Conservation (phyloP, 1,284 basidiomycete genomes). For the Ustilago vetiveriae region DNA sequence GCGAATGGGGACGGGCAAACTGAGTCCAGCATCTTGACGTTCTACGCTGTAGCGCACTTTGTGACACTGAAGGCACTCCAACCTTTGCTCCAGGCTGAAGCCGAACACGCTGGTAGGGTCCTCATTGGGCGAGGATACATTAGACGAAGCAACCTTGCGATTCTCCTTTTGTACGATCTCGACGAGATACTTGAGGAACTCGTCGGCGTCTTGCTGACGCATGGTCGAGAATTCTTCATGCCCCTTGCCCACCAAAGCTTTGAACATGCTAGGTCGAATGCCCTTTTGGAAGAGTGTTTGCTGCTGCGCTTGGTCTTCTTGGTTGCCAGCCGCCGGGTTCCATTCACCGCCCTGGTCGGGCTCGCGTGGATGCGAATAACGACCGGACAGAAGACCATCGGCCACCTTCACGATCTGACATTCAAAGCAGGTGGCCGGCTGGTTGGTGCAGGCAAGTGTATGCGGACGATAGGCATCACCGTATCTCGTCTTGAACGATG, state of each 20-base stretch:
- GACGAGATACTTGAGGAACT: slow-evolving; percentile 87
- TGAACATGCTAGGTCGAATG: slow-evolving; percentile 84
- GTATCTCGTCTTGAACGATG: slow-evolving; percentile 81
- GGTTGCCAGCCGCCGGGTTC: slow-evolving; percentile 8
- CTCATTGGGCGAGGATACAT: slow-evolving; percentile 6
- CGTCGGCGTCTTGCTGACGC: slow-evolving; percentile 96
- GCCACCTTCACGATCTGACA: slow-evolving; percentile 94
- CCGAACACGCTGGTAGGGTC: slow-evolving; percentile 78
- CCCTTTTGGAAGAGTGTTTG: slow-evolving; percentile 79
- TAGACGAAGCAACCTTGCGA: slow-evolving; percentile 15
- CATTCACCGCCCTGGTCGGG: slow-evolving; percentile 10
- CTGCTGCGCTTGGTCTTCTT: slow-evolving; percentile 17
- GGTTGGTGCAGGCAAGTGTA: slow-evolving; percentile 75
- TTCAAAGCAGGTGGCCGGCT: slow-evolving; percentile 85
- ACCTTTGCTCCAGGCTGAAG: slow-evolving; percentile 76
- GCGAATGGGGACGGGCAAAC: slow-evolving; percentile 77
- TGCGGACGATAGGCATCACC: slow-evolving; percentile 73
- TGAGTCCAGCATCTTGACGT: slow-evolving; percentile 76
- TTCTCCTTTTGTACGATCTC: slow-evolving; percentile 73
- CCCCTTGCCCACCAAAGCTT: slow-evolving; percentile 87
- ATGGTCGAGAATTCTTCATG: slow-evolving; percentile 96
- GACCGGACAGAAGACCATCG: slow-evolving; percentile 89
- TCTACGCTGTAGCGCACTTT: slow-evolving; percentile 91
- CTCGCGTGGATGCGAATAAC: slow-evolving; percentile 79
- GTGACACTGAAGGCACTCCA: slow-evolving; percentile 77